Conservation (phyloP, 768 basidiomycete species). For the Cubamyces lactineus region DNA sequence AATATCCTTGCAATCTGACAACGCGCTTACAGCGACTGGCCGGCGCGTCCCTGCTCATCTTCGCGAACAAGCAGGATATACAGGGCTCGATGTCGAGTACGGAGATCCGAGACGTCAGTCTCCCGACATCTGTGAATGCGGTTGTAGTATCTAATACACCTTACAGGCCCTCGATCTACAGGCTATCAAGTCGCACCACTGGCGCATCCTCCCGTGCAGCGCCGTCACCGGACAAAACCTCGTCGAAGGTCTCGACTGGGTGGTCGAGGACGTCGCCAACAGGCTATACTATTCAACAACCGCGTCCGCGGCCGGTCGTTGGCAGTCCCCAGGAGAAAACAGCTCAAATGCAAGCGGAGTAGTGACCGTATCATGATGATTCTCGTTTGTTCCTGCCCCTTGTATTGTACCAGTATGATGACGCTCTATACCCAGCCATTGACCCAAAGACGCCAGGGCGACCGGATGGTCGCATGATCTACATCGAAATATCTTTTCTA, state of each 20-base stretch:
- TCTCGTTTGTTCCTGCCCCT: too few relatives aligned
- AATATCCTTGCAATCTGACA: neutral
- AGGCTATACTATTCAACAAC: constrained; percentile 71
- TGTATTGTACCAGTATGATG: constrained; percentile 1
- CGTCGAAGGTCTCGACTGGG: constrained; percentile 87
- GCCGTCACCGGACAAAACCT: constrained; percentile 89
- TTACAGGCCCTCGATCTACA: constrained; percentile 76
- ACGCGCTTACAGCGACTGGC: constrained; percentile 68
- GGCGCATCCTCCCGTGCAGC: constrained; percentile 90
- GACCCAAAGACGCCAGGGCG: too few relatives aligned
- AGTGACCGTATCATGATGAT: neutral
- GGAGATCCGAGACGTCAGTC: constrained; percentile 83
- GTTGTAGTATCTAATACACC: neutral
- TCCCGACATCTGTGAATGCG: neutral
- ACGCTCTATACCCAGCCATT: neutral
- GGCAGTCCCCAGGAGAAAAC: constrained; percentile 1
- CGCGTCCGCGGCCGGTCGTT: constrained; percentile 9
- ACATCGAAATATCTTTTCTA: too few relatives aligned
- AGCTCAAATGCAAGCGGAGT: neutral
- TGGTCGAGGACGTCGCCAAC: constrained; percentile 84
- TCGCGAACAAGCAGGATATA: constrained; percentile 98
- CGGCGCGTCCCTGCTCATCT: constrained; percentile 93
- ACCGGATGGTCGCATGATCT: too few relatives aligned
- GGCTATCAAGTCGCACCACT: constrained; percentile 85
- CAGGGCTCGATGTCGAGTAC: constrained; percentile 78